Evolutionary conservation across 495 filamentous ascomycete genomes (phyloP), one percentile per base, ranked within the genome.

Genomic region (Trichoderma gamsii): DNA sequence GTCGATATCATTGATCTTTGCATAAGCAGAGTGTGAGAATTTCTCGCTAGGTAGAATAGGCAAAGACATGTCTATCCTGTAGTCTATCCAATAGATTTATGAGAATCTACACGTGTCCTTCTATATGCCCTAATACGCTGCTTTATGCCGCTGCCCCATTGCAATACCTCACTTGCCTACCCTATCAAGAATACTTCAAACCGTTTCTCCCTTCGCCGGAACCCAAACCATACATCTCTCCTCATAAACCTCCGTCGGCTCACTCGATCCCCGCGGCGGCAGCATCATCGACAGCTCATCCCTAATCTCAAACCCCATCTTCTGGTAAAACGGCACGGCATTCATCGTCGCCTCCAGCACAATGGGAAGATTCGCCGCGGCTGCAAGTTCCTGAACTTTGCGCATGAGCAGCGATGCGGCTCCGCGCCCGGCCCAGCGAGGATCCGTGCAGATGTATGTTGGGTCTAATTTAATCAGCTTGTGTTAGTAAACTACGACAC

Each of bases 271-370:
- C 41, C 59, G 23, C 7, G 41, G 35, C 16, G 76, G 74, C 49
- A 78, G 70, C 41, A 27, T n/a, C 71, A 78, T 77, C 56, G 74
- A 70, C 61, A 78, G 74, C 9, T 29, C 29, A 51, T 77, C 76
- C 0, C 78, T 66, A 0, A 13, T 66, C 41, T 66, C 66, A 65
- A 81, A 84, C 46, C 82, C 81, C 3, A 79, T 66, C 66, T 71
- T 74, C 41, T 73, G 72, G 67, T 84, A 84, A 69, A 82, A 70
- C 11, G 73, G 66, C 5, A 76, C 74, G 0, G 81, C 81, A 1
- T 75, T 43, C n/a, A 74, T 71, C 38, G 81, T 77, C 21, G 76
- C 79, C 56, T 84, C 81, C 6, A 84, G 72, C 66, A 83, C 81
- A 12, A 81, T 72, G 0, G 77, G 70, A 51, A 82, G 43, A 8